Percentiles rank a stretch among this genome's conserved stretches.
These are phyloP conservation scores for Pestalotiopsis sp. DNA, from an alignment of 2,329 filamentous ascomycete species.

Conservation along the genomic window DNA sequence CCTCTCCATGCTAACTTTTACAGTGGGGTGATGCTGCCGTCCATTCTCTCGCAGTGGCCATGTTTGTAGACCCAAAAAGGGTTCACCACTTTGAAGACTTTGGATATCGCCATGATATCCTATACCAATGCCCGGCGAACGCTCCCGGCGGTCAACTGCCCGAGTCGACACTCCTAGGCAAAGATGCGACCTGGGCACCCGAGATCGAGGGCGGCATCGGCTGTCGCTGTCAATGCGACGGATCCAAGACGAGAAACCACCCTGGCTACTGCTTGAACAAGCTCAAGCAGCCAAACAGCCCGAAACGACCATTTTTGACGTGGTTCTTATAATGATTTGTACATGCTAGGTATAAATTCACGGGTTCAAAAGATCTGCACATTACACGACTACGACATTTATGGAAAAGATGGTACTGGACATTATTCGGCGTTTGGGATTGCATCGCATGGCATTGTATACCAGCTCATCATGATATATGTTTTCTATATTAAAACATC, in stretches of 20 bases:
- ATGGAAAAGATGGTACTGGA: neutral
- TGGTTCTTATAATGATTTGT: conserved; percentile 30
- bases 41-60: conserved; percentile 44
- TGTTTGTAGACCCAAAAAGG: conserved; percentile 41
- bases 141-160: conserved; percentile 38
- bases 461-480: neutral
- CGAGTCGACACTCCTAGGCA: conserved; percentile 32
- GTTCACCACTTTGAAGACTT: conserved; percentile 48
- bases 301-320: conserved; percentile 32
- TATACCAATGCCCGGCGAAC: conserved; percentile 38
- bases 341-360: neutral
- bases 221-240: conserved; percentile 44
- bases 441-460: neutral
- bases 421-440: conserved; percentile 1
- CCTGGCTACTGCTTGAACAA: conserved; percentile 39
- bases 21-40: conserved; percentile 48
- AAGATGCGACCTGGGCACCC: conserved; percentile 25
- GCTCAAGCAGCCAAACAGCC: conserved; percentile 38
- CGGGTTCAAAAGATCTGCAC: neutral
- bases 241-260: conserved; percentile 34
- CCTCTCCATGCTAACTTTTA: neutral
- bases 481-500: neutral
- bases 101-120: conserved; percentile 42
- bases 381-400: neutral
- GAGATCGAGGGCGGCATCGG: conserved; percentile 40